Evolutionary conservation across 306 rosid genomes (phyloP), one percentile per base, ranked within the genome.

Genomic region (Vachellia pachyceras): DNA sequence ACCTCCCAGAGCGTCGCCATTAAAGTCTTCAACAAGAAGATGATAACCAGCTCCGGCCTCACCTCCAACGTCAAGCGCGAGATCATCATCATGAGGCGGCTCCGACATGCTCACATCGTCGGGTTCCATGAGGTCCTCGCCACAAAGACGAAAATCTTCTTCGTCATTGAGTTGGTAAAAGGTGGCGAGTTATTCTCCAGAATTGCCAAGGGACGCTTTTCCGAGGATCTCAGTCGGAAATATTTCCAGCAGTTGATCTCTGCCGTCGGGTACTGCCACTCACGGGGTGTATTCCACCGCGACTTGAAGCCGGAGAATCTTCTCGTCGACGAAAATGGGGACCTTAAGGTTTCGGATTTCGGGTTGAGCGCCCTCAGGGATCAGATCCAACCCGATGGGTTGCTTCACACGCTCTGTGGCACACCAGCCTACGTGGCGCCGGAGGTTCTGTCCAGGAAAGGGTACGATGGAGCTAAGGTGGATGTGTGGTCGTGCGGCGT

Each of bases 351-450:
- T 1, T 88, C 97, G 0, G 96, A 93, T 71, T 93, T 93, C 14
- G 95, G 97, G 1, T 87, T 93, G 74, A 85, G 92, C 60, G 96
- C 97, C 0, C 83, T 91, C 6, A 83, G 49, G 39, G 86, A 80
- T 2, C 97, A 93, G 82, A 67, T 88, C 25, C 83, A 82, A 9
- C 77, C 84, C 40, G 97, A 93, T 10, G 96, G 97, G 7, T 71
- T 89, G 45, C 67, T 93, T 17, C 94, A 93, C 75, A 93, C 97
- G 42, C 88, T 93, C 0, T 93, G 97, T 1, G 97, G 97, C 18
- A 93, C 97, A 0, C 95, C 97, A 10, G 94, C 95, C 10, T 93
- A 93, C 68, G 97, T 93, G 82, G 95, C 97, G 22, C 97, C 97
- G 60, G 97, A 93, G 85, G 88, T 93, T 68, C 45, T 93, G 8